These are phyloP conservation scores for Plasmodium fragile DNA, from an alignment of 169 alveolate genomes.

Conservation along the genomic window DNA sequence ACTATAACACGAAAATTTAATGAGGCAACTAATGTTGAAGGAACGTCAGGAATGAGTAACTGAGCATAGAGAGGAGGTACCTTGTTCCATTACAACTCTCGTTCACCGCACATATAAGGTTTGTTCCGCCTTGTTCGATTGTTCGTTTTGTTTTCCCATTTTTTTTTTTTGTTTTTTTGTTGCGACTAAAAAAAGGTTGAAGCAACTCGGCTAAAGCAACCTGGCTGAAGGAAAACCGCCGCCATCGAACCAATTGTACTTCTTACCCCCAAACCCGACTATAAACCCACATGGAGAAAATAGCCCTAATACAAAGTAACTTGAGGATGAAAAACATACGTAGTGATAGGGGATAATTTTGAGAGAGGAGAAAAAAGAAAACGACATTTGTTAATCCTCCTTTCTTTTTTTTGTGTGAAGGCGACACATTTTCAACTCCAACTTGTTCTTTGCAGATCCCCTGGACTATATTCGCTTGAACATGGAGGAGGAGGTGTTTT, in stretches of 20 bases:
- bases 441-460: constrained; percentile 86
- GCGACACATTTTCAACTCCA: not conserved
- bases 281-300: constrained; percentile 4
- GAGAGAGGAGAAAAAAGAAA: not conserved
- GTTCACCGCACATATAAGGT: not conserved
- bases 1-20: not conserved
- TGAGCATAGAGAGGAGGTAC: not conserved
- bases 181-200: not conserved
- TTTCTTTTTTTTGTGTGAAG: not conserved
- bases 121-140: not conserved
- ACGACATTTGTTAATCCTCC: not conserved
- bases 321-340: not conserved
- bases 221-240: not conserved
- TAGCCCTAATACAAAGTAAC: constrained; percentile 55
- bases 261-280: not conserved
- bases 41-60: not conserved
- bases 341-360: not conserved
- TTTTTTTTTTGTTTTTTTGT: not conserved
- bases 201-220: not conserved
- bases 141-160: not conserved
- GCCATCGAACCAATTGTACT: not conserved
- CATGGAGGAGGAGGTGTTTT: constrained; percentile 90
- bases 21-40: not conserved
- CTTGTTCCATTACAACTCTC: not conserved
- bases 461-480: constrained; percentile 91